Evolutionary conservation across 2,329 filamentous ascomycete genomes (phyloP).

Genomic region (Monosporascus sp.): DNA sequence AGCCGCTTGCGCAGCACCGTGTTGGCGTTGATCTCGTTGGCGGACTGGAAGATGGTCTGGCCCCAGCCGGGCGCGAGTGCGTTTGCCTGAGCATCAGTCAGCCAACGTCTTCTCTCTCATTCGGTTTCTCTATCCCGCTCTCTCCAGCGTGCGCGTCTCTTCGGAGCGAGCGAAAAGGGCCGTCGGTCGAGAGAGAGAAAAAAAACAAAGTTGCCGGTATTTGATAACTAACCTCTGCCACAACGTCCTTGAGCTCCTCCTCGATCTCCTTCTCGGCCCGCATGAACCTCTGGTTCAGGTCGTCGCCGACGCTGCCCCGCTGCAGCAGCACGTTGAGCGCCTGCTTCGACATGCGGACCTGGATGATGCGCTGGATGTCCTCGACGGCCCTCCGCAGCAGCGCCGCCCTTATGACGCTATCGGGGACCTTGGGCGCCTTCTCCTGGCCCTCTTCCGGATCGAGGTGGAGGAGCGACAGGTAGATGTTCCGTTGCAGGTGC

Average conservation of each 20-base stretch:
- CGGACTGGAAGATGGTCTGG: constrained; percentile 91
- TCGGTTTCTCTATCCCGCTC: no score
- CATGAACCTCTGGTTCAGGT: constrained; percentile 88
- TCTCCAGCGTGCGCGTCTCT: no score
- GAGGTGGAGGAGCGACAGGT: constrained; percentile 85
- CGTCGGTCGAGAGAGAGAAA: no score
- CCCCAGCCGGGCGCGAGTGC: constrained; percentile 86
- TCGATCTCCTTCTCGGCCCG: constrained; percentile 97
- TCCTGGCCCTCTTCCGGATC: constrained; percentile 56
- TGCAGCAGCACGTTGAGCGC: constrained; percentile 79
- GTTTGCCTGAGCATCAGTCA: constrained; percentile 62
- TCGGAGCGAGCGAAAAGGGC: no score
- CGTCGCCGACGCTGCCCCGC: constrained; percentile 89
- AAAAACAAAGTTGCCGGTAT: no score
- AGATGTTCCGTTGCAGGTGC: constrained; percentile 89
- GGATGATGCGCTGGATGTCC: constrained; percentile 86
- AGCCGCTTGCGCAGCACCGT: constrained; percentile 68
- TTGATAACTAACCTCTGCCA: constrained; percentile 65
- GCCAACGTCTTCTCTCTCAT: neutral
- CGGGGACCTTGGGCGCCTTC: constrained; percentile 67
- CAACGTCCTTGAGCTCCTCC: constrained; percentile 89
- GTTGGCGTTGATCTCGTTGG: constrained; percentile 92
- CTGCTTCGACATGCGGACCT: constrained; percentile 82
- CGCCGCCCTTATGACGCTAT: constrained; percentile 81
- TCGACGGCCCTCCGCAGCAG: constrained; percentile 85